Evolutionary conservation across 352 stramenopile species (phyloP).

Genomic region (Globisporangium parvum): DNA sequence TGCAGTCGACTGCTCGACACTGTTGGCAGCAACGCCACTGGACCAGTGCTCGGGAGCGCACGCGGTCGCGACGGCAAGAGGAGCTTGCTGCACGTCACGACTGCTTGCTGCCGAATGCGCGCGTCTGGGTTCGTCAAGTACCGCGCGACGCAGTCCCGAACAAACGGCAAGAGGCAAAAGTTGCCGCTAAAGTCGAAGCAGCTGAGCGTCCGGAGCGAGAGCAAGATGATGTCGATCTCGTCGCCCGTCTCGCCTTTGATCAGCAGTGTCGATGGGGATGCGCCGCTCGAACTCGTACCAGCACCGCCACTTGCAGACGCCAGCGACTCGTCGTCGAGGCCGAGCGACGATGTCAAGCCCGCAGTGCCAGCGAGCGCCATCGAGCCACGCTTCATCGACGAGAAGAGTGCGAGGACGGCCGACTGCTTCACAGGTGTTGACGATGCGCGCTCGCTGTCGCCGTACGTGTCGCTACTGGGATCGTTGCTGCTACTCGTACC

Average conservation of each 20-base stretch:
- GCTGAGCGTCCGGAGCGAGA: slow-evolving; percentile 92
- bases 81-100: slow-evolving; percentile 77
- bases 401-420: slow-evolving; percentile 61
- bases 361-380: slow-evolving; percentile 24
- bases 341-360: slow-evolving; percentile 19
- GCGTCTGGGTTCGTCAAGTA: slow-evolving; percentile 90
- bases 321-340: slow-evolving; percentile 22
- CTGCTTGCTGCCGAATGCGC: slow-evolving; percentile 88
- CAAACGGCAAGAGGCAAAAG: slow-evolving; percentile 94
- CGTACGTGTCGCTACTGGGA: background rate
- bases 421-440: slow-evolving; percentile 33
- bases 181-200: slow-evolving; percentile 90
- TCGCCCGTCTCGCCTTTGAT: slow-evolving; percentile 77
- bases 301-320: background rate
- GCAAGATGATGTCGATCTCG: slow-evolving; percentile 74
- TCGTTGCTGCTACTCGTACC: slow-evolving; percentile 2
- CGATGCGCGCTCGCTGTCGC: background rate
- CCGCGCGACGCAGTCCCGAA: slow-evolving; percentile 89
- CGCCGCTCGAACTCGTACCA: background rate
- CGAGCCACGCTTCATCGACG: slow-evolving; percentile 61
- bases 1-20: slow-evolving; percentile 3
- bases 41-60: background rate
- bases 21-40: background rate
- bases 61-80: slow-evolving; percentile 32
- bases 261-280: slow-evolving; percentile 17